Conservation (phyloP, 192 early-diverging fungal species). For the Cetraspora pellucida region DNA sequence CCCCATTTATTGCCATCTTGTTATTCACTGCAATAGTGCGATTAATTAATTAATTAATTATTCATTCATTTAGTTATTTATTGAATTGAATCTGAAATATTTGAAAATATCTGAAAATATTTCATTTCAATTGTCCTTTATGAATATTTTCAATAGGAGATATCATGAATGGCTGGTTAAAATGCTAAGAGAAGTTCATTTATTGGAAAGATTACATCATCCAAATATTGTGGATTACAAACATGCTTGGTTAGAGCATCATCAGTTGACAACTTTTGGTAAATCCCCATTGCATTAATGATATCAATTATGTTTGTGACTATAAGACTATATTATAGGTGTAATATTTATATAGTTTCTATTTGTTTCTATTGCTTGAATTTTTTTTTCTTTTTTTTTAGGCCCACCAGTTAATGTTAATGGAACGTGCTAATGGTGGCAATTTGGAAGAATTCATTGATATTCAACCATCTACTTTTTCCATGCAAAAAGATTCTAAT, state of each 20-base stretch:
- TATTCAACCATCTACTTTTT: constrained; percentile 4
- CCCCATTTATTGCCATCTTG: no score
- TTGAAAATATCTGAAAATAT: background rate
- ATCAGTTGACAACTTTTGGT: constrained; percentile 72
- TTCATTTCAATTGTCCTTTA: background rate
- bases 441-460: constrained; percentile 93
- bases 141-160: constrained; percentile 42
- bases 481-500: background rate
- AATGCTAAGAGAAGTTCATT: constrained; percentile 92
- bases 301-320: background rate
- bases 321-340: background rate
- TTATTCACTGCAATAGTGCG: no score
- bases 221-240: constrained; percentile 95
- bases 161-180: constrained; percentile 85
- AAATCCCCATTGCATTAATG: background rate
- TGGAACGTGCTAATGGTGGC: constrained; percentile 94
- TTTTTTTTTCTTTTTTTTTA: no score
- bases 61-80: no score
- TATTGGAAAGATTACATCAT: constrained; percentile 87
- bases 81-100: no score
- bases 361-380: constrained; percentile 37
- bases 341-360: no score
- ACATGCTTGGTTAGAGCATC: constrained; percentile 92
- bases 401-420: constrained; percentile 91
- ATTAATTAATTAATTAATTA: no score